phyloP scores from a whole-genome alignment of 257 asterid species.

The Solanum bukasovii region DNA sequence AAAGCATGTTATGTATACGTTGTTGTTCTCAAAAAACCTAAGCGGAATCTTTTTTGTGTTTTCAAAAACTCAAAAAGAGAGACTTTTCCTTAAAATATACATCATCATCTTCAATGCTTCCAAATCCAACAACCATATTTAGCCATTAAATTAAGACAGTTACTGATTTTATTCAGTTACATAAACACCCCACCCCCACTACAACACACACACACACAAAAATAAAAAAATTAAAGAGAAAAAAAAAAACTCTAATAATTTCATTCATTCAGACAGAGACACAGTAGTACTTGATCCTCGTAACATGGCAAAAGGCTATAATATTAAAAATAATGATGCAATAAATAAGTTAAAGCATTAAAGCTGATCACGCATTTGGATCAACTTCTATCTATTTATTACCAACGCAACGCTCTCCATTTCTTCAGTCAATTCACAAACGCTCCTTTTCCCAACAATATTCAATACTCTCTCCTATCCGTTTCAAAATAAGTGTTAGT shows the following conservation, averaged over 20 bases:
- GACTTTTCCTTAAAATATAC: neutral
- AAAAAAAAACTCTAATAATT: neutral
- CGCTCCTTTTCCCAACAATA: neutral
- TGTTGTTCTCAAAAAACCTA: neutral
- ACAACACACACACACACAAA: neutral
- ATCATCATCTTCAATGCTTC: neutral
- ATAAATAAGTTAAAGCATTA: neutral
- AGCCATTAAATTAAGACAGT: neutral
- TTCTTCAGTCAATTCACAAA: neutral
- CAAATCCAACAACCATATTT: slow-evolving; percentile 1
- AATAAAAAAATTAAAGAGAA: too few relatives aligned
- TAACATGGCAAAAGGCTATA: neutral
- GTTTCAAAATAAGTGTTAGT: neutral
- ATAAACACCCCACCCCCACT: neutral
- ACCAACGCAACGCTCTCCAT: neutral
- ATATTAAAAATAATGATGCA: neutral
- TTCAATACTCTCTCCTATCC: neutral
- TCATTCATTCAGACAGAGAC: neutral
- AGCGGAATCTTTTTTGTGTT: neutral
- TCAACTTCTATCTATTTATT: neutral
- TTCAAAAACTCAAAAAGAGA: neutral
- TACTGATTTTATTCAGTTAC: neutral
- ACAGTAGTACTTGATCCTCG: neutral
- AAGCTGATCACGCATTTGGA: neutral
- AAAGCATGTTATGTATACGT: neutral